These are phyloP conservation scores for Termitomyces sp. DNA, from an alignment of 768 basidiomycete genomes.

Conservation along the genomic window DNA sequence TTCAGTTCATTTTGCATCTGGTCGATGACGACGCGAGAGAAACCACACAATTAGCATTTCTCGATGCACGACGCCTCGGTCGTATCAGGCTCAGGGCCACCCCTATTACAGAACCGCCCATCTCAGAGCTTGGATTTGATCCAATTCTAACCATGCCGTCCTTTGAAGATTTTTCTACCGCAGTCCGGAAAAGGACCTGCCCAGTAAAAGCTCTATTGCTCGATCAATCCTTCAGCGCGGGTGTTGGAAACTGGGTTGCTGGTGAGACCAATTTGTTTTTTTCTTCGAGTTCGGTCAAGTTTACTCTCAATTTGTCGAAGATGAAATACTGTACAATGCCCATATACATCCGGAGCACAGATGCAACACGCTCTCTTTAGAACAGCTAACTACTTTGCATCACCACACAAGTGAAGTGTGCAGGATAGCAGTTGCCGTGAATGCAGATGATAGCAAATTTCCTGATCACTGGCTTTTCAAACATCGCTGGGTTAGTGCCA, in stretches of 20 bases:
- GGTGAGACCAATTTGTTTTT: conserved; percentile 31
- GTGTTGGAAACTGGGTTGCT: conserved; percentile 82
- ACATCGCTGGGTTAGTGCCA: conserved; percentile 54
- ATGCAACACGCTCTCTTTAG: conserved; percentile 47
- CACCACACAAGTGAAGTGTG: conserved; percentile 52
- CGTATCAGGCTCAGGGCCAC: conserved; percentile 58
- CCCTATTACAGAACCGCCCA: conserved; percentile 61
- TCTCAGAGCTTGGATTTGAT: conserved; percentile 72
- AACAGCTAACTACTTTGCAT: conserved; percentile 47
- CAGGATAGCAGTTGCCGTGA: conserved; percentile 53
- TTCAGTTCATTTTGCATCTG: conserved; percentile 63
- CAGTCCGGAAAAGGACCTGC: conserved; percentile 50
- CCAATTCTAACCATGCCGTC: conserved; percentile 67
- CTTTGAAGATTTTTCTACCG: conserved; percentile 41
- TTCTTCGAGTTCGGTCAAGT: not conserved
- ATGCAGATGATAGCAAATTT: conserved; percentile 66
- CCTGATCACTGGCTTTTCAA: conserved; percentile 66
- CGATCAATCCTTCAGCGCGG: conserved; percentile 77
- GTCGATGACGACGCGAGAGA: conserved; percentile 28
- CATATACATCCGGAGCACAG: conserved; percentile 68
- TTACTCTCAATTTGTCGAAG: conserved; percentile 23
- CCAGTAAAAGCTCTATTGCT: conserved; percentile 74
- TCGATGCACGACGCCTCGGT: conserved; percentile 67
- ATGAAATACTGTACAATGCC: conserved; percentile 73
- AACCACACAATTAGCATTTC: conserved; percentile 56